Evolutionary conservation across 1,284 basidiomycete genomes (phyloP).

Genomic region (Tilletia walkeri): DNA sequence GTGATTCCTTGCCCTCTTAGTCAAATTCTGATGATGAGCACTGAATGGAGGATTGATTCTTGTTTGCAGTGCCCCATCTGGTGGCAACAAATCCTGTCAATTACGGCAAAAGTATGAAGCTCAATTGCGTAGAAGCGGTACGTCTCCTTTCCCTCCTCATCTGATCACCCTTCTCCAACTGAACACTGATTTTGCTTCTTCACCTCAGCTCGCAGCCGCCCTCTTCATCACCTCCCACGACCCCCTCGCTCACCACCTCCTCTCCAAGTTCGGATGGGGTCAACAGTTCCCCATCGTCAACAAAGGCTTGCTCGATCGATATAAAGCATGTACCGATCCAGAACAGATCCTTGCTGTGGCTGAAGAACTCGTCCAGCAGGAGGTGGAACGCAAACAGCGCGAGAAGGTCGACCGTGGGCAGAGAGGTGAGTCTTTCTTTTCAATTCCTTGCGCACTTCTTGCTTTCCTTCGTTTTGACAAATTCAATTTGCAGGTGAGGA

Average conservation of each 20-base stretch:
- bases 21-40: slow-evolving; percentile 1
- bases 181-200: background rate
- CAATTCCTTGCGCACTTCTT: background rate
- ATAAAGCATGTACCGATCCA: slow-evolving; percentile 32
- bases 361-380: slow-evolving; percentile 38
- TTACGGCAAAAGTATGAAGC: slow-evolving; percentile 52
- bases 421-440: background rate
- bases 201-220: slow-evolving; percentile 39
- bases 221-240: slow-evolving; percentile 43
- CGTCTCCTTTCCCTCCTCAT: background rate
- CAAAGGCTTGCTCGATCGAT: slow-evolving; percentile 35
- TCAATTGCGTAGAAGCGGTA: slow-evolving; percentile 52
- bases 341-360: slow-evolving; percentile 34
- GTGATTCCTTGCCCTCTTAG: slow-evolving; percentile 53
- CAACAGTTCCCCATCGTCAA: slow-evolving; percentile 46
- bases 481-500: slow-evolving; percentile 4
- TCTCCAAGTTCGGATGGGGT: slow-evolving; percentile 50
- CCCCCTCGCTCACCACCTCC: slow-evolving; percentile 37
- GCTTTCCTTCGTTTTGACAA: background rate
- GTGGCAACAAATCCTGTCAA: slow-evolving; percentile 54
- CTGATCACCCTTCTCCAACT: background rate
- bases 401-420: background rate
- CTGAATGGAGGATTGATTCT: background rate
- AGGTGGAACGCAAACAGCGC: slow-evolving; percentile 28
- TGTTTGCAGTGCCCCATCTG: slow-evolving; percentile 37